Evolutionary conservation across 2,329 filamentous ascomycete species (phyloP).

Genomic region (Chaetothyriales sp.): DNA sequence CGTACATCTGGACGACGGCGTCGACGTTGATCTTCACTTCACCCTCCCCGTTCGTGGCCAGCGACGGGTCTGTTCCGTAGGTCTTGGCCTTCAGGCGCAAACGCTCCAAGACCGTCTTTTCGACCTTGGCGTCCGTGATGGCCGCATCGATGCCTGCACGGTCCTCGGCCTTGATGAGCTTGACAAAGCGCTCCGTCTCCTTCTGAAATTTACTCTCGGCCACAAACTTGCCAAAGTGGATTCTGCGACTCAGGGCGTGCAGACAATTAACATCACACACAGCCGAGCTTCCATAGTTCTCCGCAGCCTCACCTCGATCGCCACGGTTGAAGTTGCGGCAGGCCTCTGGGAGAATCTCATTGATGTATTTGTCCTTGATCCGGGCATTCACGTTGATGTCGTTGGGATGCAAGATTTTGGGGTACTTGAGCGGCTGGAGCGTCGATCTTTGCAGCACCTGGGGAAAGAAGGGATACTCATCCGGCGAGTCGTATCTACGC

Average conservation of each 20-base stretch:
- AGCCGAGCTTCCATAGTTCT: constrained; percentile 89
- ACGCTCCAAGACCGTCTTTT: constrained; percentile 79
- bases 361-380: constrained; percentile 73
- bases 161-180: constrained; percentile 67
- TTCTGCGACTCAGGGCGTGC: constrained; percentile 75
- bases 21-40: constrained; percentile 73
- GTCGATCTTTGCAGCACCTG: constrained; percentile 63
- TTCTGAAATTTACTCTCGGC: constrained; percentile 87
- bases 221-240: constrained; percentile 98
- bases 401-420: constrained; percentile 73
- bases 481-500: constrained; percentile 85
- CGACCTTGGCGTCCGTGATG: constrained; percentile 79
- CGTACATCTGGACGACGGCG: constrained; percentile 77
- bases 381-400: constrained; percentile 76
- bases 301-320: constrained; percentile 70
- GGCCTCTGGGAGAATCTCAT: constrained; percentile 66
- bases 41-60: constrained; percentile 29
- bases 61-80: constrained; percentile 78
- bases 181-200: constrained; percentile 65
- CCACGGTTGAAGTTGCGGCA: constrained; percentile 56
- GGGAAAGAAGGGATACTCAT: constrained; percentile 96
- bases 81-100: constrained; percentile 78
- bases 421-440: constrained; percentile 77
- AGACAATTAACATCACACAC: constrained; percentile 82
- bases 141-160: constrained; percentile 68